Evolutionary conservation across 768 basidiomycete genomes (phyloP), one percentile per base, ranked within the genome.

Genomic region (Boletus vermiculosoides): DNA sequence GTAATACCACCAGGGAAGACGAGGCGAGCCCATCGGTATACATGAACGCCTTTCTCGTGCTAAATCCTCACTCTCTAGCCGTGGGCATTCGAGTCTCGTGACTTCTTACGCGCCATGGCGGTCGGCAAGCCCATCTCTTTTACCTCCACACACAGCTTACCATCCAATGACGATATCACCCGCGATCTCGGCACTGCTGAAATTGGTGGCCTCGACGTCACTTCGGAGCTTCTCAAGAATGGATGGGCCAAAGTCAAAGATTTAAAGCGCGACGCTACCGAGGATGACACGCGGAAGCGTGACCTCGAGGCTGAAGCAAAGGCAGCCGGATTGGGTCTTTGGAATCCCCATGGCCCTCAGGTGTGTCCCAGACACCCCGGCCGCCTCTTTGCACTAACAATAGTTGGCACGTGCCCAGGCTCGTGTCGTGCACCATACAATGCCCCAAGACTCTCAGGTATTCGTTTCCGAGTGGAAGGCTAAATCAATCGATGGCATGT

Each of bases 161-260:
- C 90, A 11, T 74, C 87, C 34, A 86, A 84, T 56, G 90, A 91
- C 62, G 91, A 91, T 56, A 73, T 81, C 37, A 80, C 85, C 28
- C 87, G 92, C 60, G 94, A 94, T 71, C 78, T 94, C 51, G 93
- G 92, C 30, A 80, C 76, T 30, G 90, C 83, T 18, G 87, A 91
- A 57, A 81, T 92, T 37, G 81, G 77, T 46, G 90, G 88, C 8
- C 69, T 84, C 51, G 92, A 95, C 65, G 72, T 95, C 22, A 78
- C 85, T 5, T 78, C 80, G 0, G 90, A 94, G 68, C 71, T 96
- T n/a, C 79, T 98, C 40, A 84, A 80, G 66, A 83, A 82, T 58
- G 97, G 96, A n/a, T 98, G 94, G 94, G 92, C 84, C 12, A 95
- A 91, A 74, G 76, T 94, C 42, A 93, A 97, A 72, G 96, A 98